Conservation (phyloP, 345 rosid species). For the Balakata baccata region DNA sequence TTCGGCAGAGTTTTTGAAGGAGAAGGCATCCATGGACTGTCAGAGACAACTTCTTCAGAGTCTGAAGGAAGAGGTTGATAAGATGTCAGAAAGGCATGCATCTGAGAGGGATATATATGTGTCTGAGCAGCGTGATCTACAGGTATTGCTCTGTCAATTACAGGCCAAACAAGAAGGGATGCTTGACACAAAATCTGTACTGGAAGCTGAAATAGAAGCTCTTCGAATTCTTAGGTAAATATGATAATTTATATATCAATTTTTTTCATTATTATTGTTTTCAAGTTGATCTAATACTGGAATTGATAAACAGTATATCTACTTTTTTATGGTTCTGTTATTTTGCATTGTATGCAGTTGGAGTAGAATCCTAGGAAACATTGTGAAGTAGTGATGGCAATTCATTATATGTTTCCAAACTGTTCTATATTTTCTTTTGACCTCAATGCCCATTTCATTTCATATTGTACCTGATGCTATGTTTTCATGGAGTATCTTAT, state of each 20-base stretch:
- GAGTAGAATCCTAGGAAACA: background rate
- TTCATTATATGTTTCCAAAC: too few species aligned
- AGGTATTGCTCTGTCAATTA: slow-evolving; percentile 39
- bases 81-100: slow-evolving; percentile 65
- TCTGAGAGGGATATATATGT: slow-evolving; percentile 49
- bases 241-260: background rate
- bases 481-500: too few species aligned
- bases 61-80: slow-evolving; percentile 64
- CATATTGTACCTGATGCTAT: too few species aligned
- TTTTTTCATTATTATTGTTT: background rate
- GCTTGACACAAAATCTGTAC: slow-evolving; percentile 59
- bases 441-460: too few species aligned
- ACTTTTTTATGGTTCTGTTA: background rate
- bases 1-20: slow-evolving; percentile 52
- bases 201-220: slow-evolving; percentile 82
- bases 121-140: slow-evolving; percentile 45
- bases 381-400: background rate
- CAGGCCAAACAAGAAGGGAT: slow-evolving; percentile 48
- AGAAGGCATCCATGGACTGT: slow-evolving; percentile 75
- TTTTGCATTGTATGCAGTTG: background rate
- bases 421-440: too few species aligned
- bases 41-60: slow-evolving; percentile 64
- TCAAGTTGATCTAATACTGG: background rate
- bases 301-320: background rate
- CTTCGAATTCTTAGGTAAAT: slow-evolving; percentile 70